A percentile compares a stretch with the other conserved stretches of the same genome.
phyloP scores from a whole-genome alignment of 2,329 filamentous ascomycete species.

The Neoascochyta sp. region DNA sequence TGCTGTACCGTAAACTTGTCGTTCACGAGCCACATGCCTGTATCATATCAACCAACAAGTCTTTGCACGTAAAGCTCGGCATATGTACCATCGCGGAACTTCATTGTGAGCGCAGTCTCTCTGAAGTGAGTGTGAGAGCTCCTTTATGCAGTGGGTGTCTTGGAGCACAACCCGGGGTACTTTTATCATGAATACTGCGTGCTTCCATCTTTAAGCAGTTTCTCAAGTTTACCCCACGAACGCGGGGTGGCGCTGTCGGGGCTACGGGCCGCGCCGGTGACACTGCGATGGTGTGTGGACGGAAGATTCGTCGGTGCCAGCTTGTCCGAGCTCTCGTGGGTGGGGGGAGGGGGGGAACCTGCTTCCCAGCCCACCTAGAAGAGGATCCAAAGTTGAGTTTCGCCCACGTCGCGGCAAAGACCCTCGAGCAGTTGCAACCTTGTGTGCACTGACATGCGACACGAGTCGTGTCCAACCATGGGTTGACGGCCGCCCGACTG shows the following conservation, averaged over 20 bases:
- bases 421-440: too few species aligned
- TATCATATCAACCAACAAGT: constrained; percentile 7
- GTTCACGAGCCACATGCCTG: constrained; percentile 62
- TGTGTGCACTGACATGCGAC: too few species aligned
- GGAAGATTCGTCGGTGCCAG: constrained; percentile 19
- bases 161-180: background rate
- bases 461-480: too few species aligned
- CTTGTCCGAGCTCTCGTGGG: constrained; percentile 15
- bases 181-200: too few species aligned
- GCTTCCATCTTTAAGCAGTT: constrained; percentile 5
- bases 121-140: too few species aligned
- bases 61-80: background rate
- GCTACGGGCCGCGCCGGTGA: constrained; percentile 17
- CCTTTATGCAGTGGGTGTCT: too few species aligned
- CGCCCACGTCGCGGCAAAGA: too few species aligned
- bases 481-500: too few species aligned
- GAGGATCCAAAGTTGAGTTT: too few species aligned
- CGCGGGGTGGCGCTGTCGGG: constrained; percentile 10
- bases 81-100: constrained; percentile 55
- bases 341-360: constrained; percentile 7
- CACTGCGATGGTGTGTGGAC: constrained; percentile 15
- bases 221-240: background rate
- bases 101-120: too few species aligned
- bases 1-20: constrained; percentile 61
- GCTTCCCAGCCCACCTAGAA: too few species aligned